Percentiles rank a stretch among this genome's conserved stretches.
Evolutionary conservation across 345 rosid species (phyloP).

Genomic region (Isatis tinctoria): DNA sequence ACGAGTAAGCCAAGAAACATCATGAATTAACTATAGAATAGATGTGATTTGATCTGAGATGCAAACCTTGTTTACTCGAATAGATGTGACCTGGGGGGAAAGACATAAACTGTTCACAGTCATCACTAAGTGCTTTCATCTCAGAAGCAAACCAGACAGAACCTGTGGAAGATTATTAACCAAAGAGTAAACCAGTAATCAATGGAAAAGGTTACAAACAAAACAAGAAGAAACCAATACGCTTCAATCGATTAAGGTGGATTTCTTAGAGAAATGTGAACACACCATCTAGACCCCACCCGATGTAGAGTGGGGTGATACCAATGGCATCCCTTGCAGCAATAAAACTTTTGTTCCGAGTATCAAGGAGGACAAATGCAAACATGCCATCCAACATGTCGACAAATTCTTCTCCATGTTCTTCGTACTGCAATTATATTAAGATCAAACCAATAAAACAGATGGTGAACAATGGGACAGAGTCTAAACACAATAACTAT

Average conservation of each 20-base stretch:
- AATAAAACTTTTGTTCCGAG: slow-evolving; percentile 67
- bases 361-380: slow-evolving; percentile 78
- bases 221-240: not conserved
- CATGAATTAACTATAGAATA: not conserved
- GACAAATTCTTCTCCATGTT: slow-evolving; percentile 69
- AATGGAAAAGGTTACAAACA: not conserved
- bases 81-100: slow-evolving; percentile 76
- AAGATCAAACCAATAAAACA: not conserved
- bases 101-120: slow-evolving; percentile 69
- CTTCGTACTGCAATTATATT: slow-evolving; percentile 58
- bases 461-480: not conserved
- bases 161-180: slow-evolving; percentile 38
- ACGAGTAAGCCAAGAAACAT: not conserved
- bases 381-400: slow-evolving; percentile 84
- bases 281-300: slow-evolving; percentile 90
- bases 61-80: slow-evolving; percentile 86
- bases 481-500: not conserved
- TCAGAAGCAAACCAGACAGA: slow-evolving; percentile 91
- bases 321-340: slow-evolving; percentile 84
- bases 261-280: slow-evolving; percentile 9
- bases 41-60: not conserved
- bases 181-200: not conserved
- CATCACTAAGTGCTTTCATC: slow-evolving; percentile 91
- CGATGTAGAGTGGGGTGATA: slow-evolving; percentile 72
- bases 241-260: not conserved